phyloP scores from a whole-genome alignment of 2,329 filamentous ascomycete genomes.

The Tothia fuscella region DNA sequence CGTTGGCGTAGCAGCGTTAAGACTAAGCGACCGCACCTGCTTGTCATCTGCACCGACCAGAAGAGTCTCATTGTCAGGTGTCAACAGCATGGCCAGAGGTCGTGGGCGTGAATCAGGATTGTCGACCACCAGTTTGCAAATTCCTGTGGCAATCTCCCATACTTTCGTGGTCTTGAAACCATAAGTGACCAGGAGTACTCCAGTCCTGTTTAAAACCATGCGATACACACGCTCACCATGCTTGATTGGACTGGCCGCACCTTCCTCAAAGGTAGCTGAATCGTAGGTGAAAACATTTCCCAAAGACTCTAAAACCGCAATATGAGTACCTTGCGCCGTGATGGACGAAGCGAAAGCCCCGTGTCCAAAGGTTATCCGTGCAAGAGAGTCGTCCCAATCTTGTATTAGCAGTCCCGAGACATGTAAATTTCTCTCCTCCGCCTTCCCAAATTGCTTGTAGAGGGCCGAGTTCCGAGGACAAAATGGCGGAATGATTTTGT shows the following conservation, averaged over 20 bases:
- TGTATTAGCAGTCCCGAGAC: too few relatives aligned
- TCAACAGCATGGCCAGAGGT: neutral
- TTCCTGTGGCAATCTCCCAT: neutral
- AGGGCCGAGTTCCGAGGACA: too few relatives aligned
- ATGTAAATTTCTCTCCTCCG: too few relatives aligned
- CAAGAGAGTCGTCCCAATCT: too few relatives aligned
- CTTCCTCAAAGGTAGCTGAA: neutral
- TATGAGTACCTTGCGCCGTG: too few relatives aligned
- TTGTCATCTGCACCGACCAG: neutral
- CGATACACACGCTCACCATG: neutral
- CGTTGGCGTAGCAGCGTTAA: neutral
- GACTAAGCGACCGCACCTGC: neutral
- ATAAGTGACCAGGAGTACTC: neutral
- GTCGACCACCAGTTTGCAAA: neutral
- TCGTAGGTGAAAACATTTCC: neutral
- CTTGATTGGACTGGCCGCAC: neutral
- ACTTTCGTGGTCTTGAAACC: neutral
- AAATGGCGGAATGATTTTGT: too few relatives aligned
- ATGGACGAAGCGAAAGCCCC: too few relatives aligned
- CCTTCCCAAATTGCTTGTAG: too few relatives aligned
- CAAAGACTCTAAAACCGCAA: neutral
- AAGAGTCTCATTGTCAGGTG: neutral
- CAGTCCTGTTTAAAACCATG: neutral
- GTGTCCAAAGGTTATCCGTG: too few relatives aligned
- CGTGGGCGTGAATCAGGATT: too few relatives aligned